A percentile compares a stretch with the other conserved stretches of the same genome.
Conservation (phyloP, 306 rosid genomes). For the Pyrus bretschneideri region DNA sequence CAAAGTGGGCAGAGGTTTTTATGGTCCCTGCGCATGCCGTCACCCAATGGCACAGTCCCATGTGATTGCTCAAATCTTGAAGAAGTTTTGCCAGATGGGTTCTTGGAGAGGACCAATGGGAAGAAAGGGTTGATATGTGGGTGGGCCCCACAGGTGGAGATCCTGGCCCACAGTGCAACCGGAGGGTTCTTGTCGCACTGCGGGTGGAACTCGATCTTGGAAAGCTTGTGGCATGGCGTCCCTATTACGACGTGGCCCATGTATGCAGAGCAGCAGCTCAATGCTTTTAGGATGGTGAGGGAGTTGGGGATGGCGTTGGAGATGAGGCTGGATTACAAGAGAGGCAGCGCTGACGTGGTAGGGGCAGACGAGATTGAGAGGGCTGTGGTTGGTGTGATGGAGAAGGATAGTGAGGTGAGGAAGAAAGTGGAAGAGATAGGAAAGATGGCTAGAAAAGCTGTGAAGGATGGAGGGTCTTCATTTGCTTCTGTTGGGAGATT, state of each 20-base stretch:
- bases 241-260: slow-evolving; percentile 67
- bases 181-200: slow-evolving; percentile 59
- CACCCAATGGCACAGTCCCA: neutral
- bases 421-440: slow-evolving; percentile 39
- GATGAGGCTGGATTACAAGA: slow-evolving; percentile 41
- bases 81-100: slow-evolving; percentile 46
- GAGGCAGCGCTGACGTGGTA: slow-evolving; percentile 21
- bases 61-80: neutral
- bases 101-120: slow-evolving; percentile 41
- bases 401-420: slow-evolving; percentile 12
- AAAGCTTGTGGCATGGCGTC: slow-evolving; percentile 64
- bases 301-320: slow-evolving; percentile 38
- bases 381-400: slow-evolving; percentile 35
- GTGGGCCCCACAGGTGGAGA: slow-evolving; percentile 59
- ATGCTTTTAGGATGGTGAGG: slow-evolving; percentile 49
- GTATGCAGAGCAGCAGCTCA: slow-evolving; percentile 63
- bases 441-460: slow-evolving; percentile 30
- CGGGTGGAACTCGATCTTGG: slow-evolving; percentile 67
- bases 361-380: slow-evolving; percentile 44
- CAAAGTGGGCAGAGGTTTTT: slow-evolving; percentile 44
- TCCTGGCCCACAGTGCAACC: slow-evolving; percentile 38
- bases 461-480: slow-evolving; percentile 31
- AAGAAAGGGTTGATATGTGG: slow-evolving; percentile 42
- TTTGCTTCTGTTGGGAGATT: neutral
- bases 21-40: slow-evolving; percentile 36